These are phyloP conservation scores for Fusarium sp. DNA, from an alignment of 2,329 filamentous ascomycete genomes.

Conservation along the genomic window DNA sequence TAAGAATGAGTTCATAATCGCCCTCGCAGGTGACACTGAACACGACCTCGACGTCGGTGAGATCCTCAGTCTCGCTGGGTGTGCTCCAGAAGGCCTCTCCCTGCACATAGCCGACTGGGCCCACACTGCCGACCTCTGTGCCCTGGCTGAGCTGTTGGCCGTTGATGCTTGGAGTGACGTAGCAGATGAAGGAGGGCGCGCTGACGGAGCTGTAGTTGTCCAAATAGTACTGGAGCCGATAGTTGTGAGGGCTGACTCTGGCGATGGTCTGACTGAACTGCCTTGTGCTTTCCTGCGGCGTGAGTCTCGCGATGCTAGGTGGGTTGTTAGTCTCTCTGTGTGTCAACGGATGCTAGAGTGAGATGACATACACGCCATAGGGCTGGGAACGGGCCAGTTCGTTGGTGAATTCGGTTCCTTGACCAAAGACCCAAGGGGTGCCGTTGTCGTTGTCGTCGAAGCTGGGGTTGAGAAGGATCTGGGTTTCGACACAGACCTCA, in stretches of 20 bases:
- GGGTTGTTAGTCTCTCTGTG: neutral
- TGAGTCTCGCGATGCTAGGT: neutral
- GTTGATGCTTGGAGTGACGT: neutral
- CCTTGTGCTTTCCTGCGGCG: too few species aligned
- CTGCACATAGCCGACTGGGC: neutral
- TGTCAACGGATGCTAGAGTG: neutral
- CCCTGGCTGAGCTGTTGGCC: neutral
- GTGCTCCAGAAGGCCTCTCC: neutral
- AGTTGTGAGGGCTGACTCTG: neutral
- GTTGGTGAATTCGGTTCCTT: neutral
- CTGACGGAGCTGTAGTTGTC: neutral
- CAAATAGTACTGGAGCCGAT: conserved; percentile 8
- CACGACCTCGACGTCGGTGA: neutral
- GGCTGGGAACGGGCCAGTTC: neutral
- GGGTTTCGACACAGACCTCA: neutral
- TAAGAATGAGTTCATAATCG: neutral
- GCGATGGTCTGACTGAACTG: conserved; percentile 1
- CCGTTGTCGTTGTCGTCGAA: conserved; percentile 5
- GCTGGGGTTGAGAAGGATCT: conserved; percentile 10
- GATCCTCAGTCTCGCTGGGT: neutral
- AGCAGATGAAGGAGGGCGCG: neutral
- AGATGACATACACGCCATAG: neutral
- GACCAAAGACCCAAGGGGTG: neutral
- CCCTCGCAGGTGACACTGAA: neutral
- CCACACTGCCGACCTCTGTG: neutral